Evolutionary conservation across 306 rosid genomes (phyloP), one percentile per base, ranked within the genome.

Genomic region (Benincasa hispida): DNA sequence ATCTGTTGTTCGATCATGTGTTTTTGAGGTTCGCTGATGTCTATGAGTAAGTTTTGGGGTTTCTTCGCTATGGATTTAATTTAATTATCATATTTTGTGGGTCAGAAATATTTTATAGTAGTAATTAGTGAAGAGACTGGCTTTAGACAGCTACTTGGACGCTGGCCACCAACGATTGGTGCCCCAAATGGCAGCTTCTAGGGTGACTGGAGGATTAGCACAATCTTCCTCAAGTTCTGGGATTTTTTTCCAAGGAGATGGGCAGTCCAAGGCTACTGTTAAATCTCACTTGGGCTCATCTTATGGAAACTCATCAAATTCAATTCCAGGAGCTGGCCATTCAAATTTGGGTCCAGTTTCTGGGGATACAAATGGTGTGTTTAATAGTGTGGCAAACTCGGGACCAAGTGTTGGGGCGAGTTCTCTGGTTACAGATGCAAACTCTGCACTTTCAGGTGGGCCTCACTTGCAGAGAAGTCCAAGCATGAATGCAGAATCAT

Each of bases 381-480:
- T 91, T 80, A 94, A 83, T 84, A 82, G 90, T 87, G 96, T 91
- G 77, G 93, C 87, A 53, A 89, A 91, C 83, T 92, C 99, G 10
- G 97, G 95, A 65, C 96, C 87, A 51, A 94, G 97, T 83, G 94
- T 90, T 78, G 98, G 98, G 78, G 97, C 92, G 10, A 91, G 98
- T 86, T 94, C 99, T 42, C 68, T 94, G 85, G 99, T 92, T 85
- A 94, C 97, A 61, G 99, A 94, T 89, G 99, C 96, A 63, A 94
- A 94, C 83, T 94, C 99, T 61, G 91, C 91, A n/a, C 85, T 94
- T 76, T 92, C 99, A 61, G 79, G 79, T 25, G 97, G 97, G 14
- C 92, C 94, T 47, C 92, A 88, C 84, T 82, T 94, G 86, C 98
- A 91, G 85, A 89, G 98, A 92, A 94, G 97, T 81, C 93, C 97